Percentiles rank a stretch among this genome's conserved stretches.
Conservation (phyloP, 352 stramenopile species). For the Phytophthora agathidicida region DNA sequence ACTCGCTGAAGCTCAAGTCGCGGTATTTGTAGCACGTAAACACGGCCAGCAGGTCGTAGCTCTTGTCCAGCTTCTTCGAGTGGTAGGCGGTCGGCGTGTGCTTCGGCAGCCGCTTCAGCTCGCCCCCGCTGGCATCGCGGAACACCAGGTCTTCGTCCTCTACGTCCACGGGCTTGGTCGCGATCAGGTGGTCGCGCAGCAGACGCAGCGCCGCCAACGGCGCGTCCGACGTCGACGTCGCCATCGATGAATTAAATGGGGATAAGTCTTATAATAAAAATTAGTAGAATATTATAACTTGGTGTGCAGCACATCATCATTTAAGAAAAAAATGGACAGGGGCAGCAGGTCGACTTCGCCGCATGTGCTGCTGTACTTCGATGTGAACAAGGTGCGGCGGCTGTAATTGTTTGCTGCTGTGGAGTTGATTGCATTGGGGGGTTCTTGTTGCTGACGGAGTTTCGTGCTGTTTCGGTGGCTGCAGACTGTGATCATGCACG, state of each 20-base stretch:
- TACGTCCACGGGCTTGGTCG: slow-evolving; percentile 58
- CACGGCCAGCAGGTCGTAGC: slow-evolving; percentile 83
- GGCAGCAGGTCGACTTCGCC: slow-evolving; percentile 4
- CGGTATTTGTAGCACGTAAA: slow-evolving; percentile 84
- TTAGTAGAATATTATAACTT: too few relatives aligned
- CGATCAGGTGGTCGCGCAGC: slow-evolving; percentile 79
- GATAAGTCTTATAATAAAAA: background rate
- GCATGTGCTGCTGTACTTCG: slow-evolving; percentile 78
- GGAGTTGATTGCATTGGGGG: background rate
- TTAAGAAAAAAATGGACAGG: background rate
- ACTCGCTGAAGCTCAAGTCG: slow-evolving; percentile 78
- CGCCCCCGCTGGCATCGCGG: slow-evolving; percentile 50
- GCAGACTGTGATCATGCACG: slow-evolving; percentile 86
- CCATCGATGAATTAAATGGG: too few relatives aligned
- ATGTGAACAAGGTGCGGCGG: slow-evolving; percentile 77
- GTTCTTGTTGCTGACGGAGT: background rate
- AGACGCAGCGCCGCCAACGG: slow-evolving; percentile 48
- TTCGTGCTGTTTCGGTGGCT: background rate
- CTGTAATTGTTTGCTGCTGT: background rate
- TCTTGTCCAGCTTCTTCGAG: slow-evolving; percentile 85
- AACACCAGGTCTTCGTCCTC: slow-evolving; percentile 73
- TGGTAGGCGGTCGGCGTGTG: slow-evolving; percentile 76
- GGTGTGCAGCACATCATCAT: too few relatives aligned
- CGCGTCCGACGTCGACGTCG: slow-evolving; percentile 15
- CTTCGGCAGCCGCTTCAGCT: slow-evolving; percentile 61